A percentile compares a stretch with the other conserved stretches of the same genome.
Conservation (phyloP, 2,329 filamentous ascomycete species). For the Microcyclosporella mali region DNA sequence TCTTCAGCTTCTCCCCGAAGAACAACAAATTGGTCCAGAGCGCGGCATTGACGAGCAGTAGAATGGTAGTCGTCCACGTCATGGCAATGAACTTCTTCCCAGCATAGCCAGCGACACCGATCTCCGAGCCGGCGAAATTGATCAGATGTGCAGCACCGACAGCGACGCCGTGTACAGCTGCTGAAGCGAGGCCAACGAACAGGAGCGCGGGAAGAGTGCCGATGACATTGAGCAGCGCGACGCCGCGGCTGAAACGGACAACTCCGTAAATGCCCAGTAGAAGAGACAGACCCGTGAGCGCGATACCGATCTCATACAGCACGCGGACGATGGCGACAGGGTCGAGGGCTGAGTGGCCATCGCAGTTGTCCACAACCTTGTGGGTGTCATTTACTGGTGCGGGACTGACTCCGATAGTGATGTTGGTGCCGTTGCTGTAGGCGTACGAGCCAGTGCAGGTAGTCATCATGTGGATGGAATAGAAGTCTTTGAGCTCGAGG, state of each 20-base stretch:
- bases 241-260: conserved; percentile 35
- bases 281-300: conserved; percentile 46
- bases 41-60: conserved; percentile 21
- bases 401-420: conserved; percentile 30
- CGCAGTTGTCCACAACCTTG: conserved; percentile 50
- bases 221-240: conserved; percentile 44
- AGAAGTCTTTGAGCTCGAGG: conserved; percentile 54
- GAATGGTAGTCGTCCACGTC: conserved; percentile 51
- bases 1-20: conserved; percentile 6
- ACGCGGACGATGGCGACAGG: conserved; percentile 53
- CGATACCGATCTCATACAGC: conserved; percentile 54
- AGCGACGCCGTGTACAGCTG: conserved; percentile 62
- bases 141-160: conserved; percentile 49
- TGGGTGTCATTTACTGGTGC: conserved; percentile 32
- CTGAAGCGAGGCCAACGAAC: conserved; percentile 64
- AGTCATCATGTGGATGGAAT: conserved; percentile 54
- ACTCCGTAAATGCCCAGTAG: conserved; percentile 41
- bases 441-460: conserved; percentile 50
- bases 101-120: conserved; percentile 45
- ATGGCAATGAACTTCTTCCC: conserved; percentile 53
- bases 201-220: conserved; percentile 46
- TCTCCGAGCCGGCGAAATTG: conserved; percentile 46
- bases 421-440: conserved; percentile 35
- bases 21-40: conserved; percentile 14
- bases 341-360: conserved; percentile 43